Conservation (phyloP, 257 asterid genomes). For the Dorcoceras hygrometricum region DNA sequence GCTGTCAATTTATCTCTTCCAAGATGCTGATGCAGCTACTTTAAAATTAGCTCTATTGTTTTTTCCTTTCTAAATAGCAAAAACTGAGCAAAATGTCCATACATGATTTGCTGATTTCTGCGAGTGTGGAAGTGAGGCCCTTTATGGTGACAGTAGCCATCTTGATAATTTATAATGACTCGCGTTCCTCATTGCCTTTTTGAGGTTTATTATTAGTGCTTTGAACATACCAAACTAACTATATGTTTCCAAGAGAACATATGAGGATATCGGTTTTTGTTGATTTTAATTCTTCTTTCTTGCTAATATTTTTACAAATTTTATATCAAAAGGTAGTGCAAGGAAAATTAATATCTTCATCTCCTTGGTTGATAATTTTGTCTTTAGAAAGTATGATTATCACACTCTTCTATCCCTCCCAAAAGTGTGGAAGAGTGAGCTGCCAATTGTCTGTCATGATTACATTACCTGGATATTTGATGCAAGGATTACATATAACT, state of each 20-base stretch:
- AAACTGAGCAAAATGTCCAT: too few relatives aligned
- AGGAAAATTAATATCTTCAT: background rate
- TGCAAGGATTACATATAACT: slow-evolving; percentile 12
- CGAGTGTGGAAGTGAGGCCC: too few relatives aligned
- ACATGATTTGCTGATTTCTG: too few relatives aligned
- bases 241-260: too few relatives aligned
- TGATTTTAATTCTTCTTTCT: slow-evolving; percentile 11
- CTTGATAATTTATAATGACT: too few relatives aligned
- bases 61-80: too few relatives aligned
- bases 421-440: background rate
- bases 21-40: too few relatives aligned
- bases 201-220: background rate
- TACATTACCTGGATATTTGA: slow-evolving; percentile 2
- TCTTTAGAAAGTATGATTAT: slow-evolving; percentile 2
- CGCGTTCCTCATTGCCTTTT: background rate
- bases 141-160: too few relatives aligned
- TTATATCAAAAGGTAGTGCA: background rate
- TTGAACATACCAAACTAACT: too few relatives aligned
- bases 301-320: background rate
- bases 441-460: slow-evolving; percentile 9
- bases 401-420: slow-evolving; percentile 8
- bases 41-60: too few relatives aligned
- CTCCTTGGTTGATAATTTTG: background rate
- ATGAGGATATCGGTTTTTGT: background rate
- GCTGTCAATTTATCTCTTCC: too few relatives aligned